Evolutionary conservation across 306 rosid genomes (phyloP).

Genomic region (Cicer cuneatum): DNA sequence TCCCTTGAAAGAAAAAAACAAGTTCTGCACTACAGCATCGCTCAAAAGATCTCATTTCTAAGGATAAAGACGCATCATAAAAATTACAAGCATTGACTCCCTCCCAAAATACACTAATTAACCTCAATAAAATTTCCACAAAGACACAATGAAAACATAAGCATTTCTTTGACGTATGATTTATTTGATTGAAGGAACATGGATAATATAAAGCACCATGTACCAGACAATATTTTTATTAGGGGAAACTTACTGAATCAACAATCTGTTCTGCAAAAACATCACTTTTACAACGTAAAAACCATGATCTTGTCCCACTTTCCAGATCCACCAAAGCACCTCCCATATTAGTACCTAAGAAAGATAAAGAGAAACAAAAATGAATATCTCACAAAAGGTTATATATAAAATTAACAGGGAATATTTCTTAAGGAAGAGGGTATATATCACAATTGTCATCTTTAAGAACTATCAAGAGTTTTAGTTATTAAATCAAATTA

Average conservation of each 20-base stretch:
- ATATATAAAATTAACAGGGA: constrained; percentile 7
- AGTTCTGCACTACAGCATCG: constrained; percentile 11
- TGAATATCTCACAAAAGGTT: constrained; percentile 32
- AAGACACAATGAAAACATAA: constrained; percentile 10
- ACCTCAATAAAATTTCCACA: constrained; percentile 15
- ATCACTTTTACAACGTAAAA: constrained; percentile 81
- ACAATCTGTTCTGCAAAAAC: constrained; percentile 83
- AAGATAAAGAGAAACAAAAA: constrained; percentile 38
- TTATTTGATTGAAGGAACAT: constrained; percentile 13
- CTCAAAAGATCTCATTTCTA: neutral
- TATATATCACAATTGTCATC: constrained; percentile 26
- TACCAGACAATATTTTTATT: constrained; percentile 1
- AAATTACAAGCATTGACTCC: neutral
- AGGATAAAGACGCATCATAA: neutral
- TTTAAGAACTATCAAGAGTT: constrained; percentile 36
- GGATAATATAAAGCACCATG: neutral
- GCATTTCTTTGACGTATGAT: constrained; percentile 25
- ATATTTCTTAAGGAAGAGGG: constrained; percentile 26
- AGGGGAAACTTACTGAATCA: constrained; percentile 63
- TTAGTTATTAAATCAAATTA: constrained; percentile 9
- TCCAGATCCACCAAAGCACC: constrained; percentile 79
- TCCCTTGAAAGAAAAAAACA: neutral
- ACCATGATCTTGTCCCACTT: constrained; percentile 70
- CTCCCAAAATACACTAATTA: neutral
- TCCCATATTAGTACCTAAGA: constrained; percentile 75